Evolutionary conservation across 1,139 yeast species (phyloP), one percentile per base, ranked within the genome.

Genomic region (Scheffersomyces lignicola): DNA sequence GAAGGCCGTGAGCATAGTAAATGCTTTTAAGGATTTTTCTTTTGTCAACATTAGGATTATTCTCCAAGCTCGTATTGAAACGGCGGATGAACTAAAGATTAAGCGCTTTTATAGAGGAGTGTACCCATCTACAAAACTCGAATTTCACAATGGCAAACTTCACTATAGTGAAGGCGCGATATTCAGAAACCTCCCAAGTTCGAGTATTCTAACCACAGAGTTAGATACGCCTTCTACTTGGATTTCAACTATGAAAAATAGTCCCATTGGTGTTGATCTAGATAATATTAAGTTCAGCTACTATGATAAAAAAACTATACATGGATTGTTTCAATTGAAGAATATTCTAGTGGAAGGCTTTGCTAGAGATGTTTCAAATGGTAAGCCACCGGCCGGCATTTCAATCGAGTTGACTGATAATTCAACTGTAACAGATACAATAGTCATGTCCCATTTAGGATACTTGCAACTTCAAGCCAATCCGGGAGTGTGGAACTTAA

Each of bases 391-490:
- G 0, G 58, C 72, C 1, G 87, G 84, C 0, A 49, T 80, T 14
- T 63, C 71, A 0, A 50, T 84, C 11, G 70, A 71, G 23, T 52
- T 81, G 33, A 3, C 18, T 1, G 47, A 51, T 21, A 14, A 28
- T 18, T 22, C 8, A 32, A 38, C 5, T 18, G 14, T 6, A 12
- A 40, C 29, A 1, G 88, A 83, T 45, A 83, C 95, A 0, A 65
- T 62, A 30, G 78, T 86, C 3, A 80, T 87, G 90, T 73, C 84
- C 0, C 78, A 80, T 36, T 58, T 79, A 35, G 95, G 95, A 0
- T 88, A 88, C 56, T 69, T 83, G 41, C 96, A 88, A 56, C 61
- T 88, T 31, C 76, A 76, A 42, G 79, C 83, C 0, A 66, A 63
- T 31, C 92, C 92, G 1, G 96, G 96, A 0, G 36, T 68, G 2